These are phyloP conservation scores for Heterobasidion parviporum DNA, from an alignment of 1,284 basidiomycete genomes.

Conservation along the genomic window DNA sequence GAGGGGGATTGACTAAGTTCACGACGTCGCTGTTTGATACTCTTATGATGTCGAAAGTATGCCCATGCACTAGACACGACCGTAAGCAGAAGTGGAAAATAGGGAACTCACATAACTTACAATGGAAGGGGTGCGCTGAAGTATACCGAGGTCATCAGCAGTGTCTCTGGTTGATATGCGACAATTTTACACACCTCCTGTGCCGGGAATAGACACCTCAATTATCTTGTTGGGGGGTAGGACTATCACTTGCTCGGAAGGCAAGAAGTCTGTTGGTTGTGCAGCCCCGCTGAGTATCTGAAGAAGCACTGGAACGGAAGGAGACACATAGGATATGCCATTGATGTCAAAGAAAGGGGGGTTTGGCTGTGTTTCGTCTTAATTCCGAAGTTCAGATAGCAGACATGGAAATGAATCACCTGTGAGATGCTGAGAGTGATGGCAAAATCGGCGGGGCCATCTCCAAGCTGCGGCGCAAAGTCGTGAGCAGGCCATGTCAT, in stretches of 20 bases:
- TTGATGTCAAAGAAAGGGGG: background rate
- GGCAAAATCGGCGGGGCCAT: background rate
- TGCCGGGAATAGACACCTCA: background rate
- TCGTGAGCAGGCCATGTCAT: no score
- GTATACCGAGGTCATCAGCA: no score
- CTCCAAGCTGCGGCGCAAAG: background rate
- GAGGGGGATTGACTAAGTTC: background rate
- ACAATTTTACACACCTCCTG: background rate
- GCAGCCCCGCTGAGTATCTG: background rate
- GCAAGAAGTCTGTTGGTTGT: background rate
- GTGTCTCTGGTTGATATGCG: no score
- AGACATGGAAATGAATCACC: no score
- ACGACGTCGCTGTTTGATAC: background rate
- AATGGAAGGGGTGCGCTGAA: background rate
- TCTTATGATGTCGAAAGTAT: background rate
- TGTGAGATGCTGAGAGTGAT: background rate
- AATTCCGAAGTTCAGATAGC: no score
- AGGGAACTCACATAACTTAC: no score
- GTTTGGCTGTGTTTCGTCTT: background rate
- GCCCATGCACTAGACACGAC: background rate
- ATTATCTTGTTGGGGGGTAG: background rate
- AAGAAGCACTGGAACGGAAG: background rate
- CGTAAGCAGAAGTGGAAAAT: no score
- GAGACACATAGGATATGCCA: background rate
- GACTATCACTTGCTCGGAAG: background rate